These are phyloP conservation scores for Phytopythium cucurbitacearum DNA, from an alignment of 352 stramenopile species.

Conservation along the genomic window DNA sequence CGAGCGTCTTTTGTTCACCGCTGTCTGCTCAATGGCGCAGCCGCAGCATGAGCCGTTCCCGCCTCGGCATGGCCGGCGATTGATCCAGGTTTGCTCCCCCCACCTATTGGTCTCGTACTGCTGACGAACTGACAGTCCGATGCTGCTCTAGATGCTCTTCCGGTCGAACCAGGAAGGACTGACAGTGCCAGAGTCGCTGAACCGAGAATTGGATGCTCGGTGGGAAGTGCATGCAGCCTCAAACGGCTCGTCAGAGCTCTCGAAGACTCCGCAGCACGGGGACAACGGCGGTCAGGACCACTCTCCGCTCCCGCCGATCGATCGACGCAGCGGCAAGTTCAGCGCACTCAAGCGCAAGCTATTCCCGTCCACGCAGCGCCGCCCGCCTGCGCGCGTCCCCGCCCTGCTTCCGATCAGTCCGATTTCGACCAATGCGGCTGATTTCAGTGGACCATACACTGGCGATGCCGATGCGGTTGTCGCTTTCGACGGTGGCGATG, in stretches of 20 bases:
- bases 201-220: neutral
- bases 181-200: neutral
- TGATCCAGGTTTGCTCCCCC: constrained; percentile 26
- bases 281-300: neutral
- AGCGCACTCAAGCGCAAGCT: constrained; percentile 49
- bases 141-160: constrained; percentile 40
- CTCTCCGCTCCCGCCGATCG: neutral
- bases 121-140: neutral
- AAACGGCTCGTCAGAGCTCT: neutral
- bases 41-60: neutral
- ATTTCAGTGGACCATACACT: neutral
- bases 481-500: too few species aligned
- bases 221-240: neutral
- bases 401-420: constrained; percentile 38
- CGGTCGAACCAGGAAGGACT: constrained; percentile 11
- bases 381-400: constrained; percentile 33
- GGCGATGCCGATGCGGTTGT: too few species aligned
- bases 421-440: constrained; percentile 9
- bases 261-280: neutral
- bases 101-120: neutral
- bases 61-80: constrained; percentile 23
- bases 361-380: constrained; percentile 46
- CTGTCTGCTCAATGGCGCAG: too few species aligned
- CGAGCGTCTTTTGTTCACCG: too few species aligned
- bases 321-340: constrained; percentile 24